Evolutionary conservation across 1,284 basidiomycete species (phyloP).

Genomic region (Hypsizygus ulmarius): DNA sequence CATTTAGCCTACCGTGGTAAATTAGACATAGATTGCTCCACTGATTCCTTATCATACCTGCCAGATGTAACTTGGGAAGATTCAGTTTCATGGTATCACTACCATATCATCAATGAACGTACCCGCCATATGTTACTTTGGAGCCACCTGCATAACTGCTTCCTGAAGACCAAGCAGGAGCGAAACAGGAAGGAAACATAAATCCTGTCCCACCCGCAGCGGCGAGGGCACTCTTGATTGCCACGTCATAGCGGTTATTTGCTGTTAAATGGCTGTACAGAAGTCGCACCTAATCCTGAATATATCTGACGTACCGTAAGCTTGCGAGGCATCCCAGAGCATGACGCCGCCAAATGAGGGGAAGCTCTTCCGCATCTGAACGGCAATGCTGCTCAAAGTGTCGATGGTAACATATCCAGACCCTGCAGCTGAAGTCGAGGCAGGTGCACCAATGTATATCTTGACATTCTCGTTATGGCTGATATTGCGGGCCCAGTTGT

Average conservation of each 20-base stretch:
- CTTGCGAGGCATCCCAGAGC: constrained; percentile 72
- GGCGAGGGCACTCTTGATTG: constrained; percentile 58
- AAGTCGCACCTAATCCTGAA: not conserved
- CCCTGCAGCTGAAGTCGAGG: constrained; percentile 54
- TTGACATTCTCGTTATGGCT: constrained; percentile 60
- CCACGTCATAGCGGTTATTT: constrained; percentile 59
- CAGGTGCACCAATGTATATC: constrained; percentile 61
- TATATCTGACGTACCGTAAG: constrained; percentile 45
- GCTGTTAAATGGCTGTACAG: constrained; percentile 29
- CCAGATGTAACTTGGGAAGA: constrained; percentile 55
- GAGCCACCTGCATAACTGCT: constrained; percentile 51
- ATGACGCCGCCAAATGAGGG: constrained; percentile 72
- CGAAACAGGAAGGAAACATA: constrained; percentile 59
- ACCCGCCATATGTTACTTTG: constrained; percentile 56
- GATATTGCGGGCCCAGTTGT: constrained; percentile 54
- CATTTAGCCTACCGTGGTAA: constrained; percentile 50
- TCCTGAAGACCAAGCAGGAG: constrained; percentile 50
- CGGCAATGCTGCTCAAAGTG: constrained; percentile 49
- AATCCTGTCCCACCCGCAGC: constrained; percentile 66
- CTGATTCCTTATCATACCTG: constrained; percentile 38
- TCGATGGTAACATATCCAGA: constrained; percentile 49
- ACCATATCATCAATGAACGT: constrained; percentile 8
- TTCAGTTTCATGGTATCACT: not conserved
- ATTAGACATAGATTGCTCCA: not conserved
- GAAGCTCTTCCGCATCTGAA: constrained; percentile 58